phyloP scores from a whole-genome alignment of 176 grass and related monocot species.

The Phoenix roebelenii region DNA sequence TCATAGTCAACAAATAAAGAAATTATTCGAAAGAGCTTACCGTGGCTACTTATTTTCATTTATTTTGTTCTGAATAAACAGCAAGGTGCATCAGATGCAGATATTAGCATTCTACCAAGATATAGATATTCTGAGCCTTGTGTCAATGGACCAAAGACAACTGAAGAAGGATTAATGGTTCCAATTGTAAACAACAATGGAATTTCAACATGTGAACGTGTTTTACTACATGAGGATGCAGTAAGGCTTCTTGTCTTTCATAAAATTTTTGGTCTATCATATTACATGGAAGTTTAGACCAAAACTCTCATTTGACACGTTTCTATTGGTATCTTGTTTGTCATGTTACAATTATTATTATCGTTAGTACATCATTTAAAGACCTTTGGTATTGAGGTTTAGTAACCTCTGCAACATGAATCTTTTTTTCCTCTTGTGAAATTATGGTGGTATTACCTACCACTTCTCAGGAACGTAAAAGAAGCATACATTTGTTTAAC shows the following conservation, averaged over 20 bases:
- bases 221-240: constrained; percentile 79
- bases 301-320: no score
- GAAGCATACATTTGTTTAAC: no score
- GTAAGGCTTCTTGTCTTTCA: constrained; percentile 38
- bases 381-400: no score
- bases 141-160: constrained; percentile 40
- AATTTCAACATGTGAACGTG: constrained; percentile 49
- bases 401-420: no score
- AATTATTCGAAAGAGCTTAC: no score
- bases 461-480: no score
- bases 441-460: no score
- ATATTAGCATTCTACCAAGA: constrained; percentile 73
- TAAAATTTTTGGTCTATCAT: background rate
- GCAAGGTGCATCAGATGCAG: constrained; percentile 93
- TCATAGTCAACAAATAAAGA: background rate
- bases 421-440: no score
- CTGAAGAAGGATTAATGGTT: constrained; percentile 77
- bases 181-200: constrained; percentile 68
- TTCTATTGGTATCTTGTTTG: no score
- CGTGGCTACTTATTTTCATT: background rate
- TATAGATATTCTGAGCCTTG: constrained; percentile 63
- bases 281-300: no score
- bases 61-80: constrained; percentile 17
- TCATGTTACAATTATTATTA: no score
- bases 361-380: no score